Evolutionary conservation across 2,329 filamentous ascomycete species (phyloP).

Genomic region (Colletotrichum chrysophilum): DNA sequence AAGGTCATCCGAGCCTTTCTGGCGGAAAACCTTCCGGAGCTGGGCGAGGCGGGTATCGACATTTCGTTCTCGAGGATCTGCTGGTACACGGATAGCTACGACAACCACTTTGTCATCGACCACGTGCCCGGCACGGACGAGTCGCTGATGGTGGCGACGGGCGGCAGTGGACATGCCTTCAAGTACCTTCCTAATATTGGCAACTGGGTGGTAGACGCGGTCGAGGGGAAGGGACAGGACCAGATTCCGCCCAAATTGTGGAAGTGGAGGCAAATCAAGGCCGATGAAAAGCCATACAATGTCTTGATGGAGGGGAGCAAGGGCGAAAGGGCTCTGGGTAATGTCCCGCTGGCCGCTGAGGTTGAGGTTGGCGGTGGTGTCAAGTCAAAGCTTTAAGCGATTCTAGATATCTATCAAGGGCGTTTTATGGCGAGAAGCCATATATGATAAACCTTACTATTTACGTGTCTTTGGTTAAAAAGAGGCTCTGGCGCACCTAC

Average conservation of each 20-base stretch:
- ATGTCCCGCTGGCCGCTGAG: slow-evolving; percentile 10
- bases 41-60: slow-evolving; percentile 34
- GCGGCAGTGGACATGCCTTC: slow-evolving; percentile 66
- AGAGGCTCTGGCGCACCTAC: neutral
- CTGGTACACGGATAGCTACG: slow-evolving; percentile 64
- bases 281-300: slow-evolving; percentile 4
- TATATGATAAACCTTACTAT: neutral
- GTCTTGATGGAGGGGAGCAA: slow-evolving; percentile 25
- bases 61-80: slow-evolving; percentile 53
- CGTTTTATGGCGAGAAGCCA: neutral
- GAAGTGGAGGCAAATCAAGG: slow-evolving; percentile 23
- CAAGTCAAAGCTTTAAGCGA: neutral
- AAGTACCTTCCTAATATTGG: slow-evolving; percentile 67
- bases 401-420: neutral
- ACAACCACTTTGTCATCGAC: slow-evolving; percentile 53
- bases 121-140: slow-evolving; percentile 39
- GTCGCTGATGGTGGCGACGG: slow-evolving; percentile 61
- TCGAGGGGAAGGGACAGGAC: slow-evolving; percentile 42
- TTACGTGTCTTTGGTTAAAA: neutral
- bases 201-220: slow-evolving; percentile 55
- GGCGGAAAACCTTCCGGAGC: slow-evolving; percentile 46
- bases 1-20: slow-evolving; percentile 35
- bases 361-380: neutral
- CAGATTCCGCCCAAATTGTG: slow-evolving; percentile 26
- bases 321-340: slow-evolving; percentile 20